A percentile compares a stretch with the other conserved stretches of the same genome.
phyloP scores from a whole-genome alignment of 1,284 basidiomycete species.

The Ceratobasidium theobromae region DNA sequence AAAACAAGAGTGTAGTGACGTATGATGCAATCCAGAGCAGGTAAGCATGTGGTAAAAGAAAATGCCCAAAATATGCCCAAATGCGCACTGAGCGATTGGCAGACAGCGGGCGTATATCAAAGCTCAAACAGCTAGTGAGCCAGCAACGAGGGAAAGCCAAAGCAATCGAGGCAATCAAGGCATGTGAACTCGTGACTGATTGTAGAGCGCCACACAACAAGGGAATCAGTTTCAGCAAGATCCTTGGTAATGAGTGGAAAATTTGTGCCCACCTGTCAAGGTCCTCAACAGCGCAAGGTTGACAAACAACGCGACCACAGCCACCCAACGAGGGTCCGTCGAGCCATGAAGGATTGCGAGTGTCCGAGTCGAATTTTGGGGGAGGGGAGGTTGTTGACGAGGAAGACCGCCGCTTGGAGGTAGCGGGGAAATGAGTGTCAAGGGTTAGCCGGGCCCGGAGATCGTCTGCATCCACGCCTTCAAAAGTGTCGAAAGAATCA shows the following conservation, averaged over 20 bases:
- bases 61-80: too few species aligned
- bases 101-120: too few species aligned
- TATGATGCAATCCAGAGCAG: neutral
- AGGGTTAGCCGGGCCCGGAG: neutral
- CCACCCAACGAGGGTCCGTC: neutral
- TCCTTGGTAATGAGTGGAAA: neutral
- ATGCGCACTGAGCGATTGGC: too few species aligned
- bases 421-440: neutral
- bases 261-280: slow-evolving; percentile 2
- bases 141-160: neutral
- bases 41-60: neutral
- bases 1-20: neutral
- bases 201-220: neutral
- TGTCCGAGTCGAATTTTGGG: neutral
- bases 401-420: slow-evolving; percentile 11
- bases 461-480: slow-evolving; percentile 6
- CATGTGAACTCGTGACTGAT: slow-evolving; percentile 26
- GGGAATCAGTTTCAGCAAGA: neutral
- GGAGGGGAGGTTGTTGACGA: neutral
- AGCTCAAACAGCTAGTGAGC: too few species aligned
- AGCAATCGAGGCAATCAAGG: slow-evolving; percentile 21
- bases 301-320: slow-evolving; percentile 16
- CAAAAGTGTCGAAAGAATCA: neutral
- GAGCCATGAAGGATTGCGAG: slow-evolving; percentile 6
- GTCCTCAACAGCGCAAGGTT: slow-evolving; percentile 23